Percentiles rank a stretch among this genome's conserved stretches.
Evolutionary conservation across 805 yeast species (phyloP).

Genomic region (Candida qinlingensis): DNA sequence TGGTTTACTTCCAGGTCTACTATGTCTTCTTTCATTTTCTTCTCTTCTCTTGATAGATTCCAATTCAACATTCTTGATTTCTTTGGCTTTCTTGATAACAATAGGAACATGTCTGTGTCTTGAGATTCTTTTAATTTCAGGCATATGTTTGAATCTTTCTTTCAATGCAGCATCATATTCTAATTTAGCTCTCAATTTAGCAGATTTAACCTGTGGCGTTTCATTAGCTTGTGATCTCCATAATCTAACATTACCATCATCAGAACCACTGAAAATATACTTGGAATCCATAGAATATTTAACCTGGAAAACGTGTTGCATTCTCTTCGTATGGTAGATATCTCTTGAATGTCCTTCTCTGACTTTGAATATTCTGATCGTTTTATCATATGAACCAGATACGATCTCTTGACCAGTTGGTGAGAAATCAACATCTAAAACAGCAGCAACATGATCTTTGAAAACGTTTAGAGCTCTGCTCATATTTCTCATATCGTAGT

Average conservation of each 20-base stretch:
- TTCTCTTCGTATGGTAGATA: slow-evolving; percentile 92
- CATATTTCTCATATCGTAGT: slow-evolving; percentile 96
- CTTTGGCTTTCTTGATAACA: slow-evolving; percentile 83
- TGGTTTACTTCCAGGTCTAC: slow-evolving; percentile 56
- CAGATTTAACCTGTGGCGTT: slow-evolving; percentile 72
- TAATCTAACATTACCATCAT: slow-evolving; percentile 89
- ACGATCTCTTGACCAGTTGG: slow-evolving; percentile 97
- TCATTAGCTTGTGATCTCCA: slow-evolving; percentile 92
- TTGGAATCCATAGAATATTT: slow-evolving; percentile 85
- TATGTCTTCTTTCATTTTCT: slow-evolving; percentile 74
- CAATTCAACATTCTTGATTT: slow-evolving; percentile 73
- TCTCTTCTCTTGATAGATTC: slow-evolving; percentile 75
- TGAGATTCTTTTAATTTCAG: slow-evolving; percentile 84
- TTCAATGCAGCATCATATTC: slow-evolving; percentile 91
- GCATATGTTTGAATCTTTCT: slow-evolving; percentile 92
- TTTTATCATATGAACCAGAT: slow-evolving; percentile 92
- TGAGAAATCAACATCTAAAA: slow-evolving; percentile 88
- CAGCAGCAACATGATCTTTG: slow-evolving; percentile 95
- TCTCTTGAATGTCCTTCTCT: slow-evolving; percentile 91
- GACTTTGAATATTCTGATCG: slow-evolving; percentile 73
- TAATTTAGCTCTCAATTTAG: slow-evolving; percentile 73
- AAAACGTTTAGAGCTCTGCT: slow-evolving; percentile 73
- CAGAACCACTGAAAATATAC: slow-evolving; percentile 86
- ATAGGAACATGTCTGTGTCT: slow-evolving; percentile 91
- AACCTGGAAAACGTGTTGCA: slow-evolving; percentile 90